phyloP scores from a whole-genome alignment of 129 eudicot genomes.

The Helianthus tuberosus region DNA sequence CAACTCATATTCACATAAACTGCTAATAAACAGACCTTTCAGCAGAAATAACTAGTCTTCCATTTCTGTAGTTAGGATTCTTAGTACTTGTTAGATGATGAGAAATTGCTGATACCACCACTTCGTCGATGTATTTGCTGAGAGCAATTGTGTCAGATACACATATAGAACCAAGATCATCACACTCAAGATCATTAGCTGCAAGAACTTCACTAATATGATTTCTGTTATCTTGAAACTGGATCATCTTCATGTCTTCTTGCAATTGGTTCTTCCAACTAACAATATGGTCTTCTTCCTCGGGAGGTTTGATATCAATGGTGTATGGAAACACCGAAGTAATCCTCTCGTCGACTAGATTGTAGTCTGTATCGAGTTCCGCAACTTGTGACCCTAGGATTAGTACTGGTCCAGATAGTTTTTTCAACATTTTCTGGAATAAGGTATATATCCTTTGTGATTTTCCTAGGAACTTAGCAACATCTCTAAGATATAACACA shows the following conservation, averaged over 20 bases:
- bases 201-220: constrained; percentile 95
- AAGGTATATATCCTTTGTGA: constrained; percentile 66
- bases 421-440: constrained; percentile 93
- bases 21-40: constrained; percentile 49
- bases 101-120: constrained; percentile 92
- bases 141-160: constrained; percentile 68
- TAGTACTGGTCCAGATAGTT: constrained; percentile 68
- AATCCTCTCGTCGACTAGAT: constrained; percentile 62
- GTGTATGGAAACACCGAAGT: constrained; percentile 74
- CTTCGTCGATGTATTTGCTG: constrained; percentile 78
- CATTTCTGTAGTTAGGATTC: constrained; percentile 82
- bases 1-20: background rate
- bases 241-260: constrained; percentile 97
- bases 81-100: constrained; percentile 65
- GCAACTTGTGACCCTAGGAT: constrained; percentile 77
- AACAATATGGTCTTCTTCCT: constrained; percentile 71
- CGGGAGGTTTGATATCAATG: constrained; percentile 85
- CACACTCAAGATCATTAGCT: constrained; percentile 88
- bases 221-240: constrained; percentile 83
- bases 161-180: constrained; percentile 78
- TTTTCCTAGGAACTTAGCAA: constrained; percentile 68
- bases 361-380: constrained; percentile 39
- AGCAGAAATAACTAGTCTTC: constrained; percentile 79
- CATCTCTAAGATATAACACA: constrained; percentile 86
- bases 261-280: constrained; percentile 87